A percentile compares a stretch with the other conserved stretches of the same genome.
Evolutionary conservation across 2,329 filamentous ascomycete genomes (phyloP).

Genomic region (Phyllosticta paracitricarpa): DNA sequence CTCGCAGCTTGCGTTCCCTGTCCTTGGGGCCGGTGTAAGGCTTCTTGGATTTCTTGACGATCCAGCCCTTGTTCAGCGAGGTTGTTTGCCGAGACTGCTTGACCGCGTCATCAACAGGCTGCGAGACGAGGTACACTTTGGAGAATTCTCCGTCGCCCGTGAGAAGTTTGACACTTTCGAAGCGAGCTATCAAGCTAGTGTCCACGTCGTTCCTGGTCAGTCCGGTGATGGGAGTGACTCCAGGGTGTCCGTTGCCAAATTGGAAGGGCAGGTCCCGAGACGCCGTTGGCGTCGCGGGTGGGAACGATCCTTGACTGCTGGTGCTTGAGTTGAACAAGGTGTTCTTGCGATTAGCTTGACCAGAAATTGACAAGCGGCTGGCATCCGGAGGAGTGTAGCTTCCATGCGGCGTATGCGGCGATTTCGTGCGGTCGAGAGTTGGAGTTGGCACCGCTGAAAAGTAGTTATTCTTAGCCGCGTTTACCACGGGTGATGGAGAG

Average conservation of each 20-base stretch:
- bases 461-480: conserved; percentile 40
- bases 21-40: conserved; percentile 70
- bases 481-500: conserved; percentile 6
- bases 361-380: conserved; percentile 74
- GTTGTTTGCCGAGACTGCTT: conserved; percentile 17
- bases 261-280: conserved; percentile 48
- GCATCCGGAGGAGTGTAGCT: conserved; percentile 67
- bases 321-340: conserved; percentile 27
- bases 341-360: conserved; percentile 28
- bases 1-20: conserved; percentile 71
- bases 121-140: conserved; percentile 71
- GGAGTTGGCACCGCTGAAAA: conserved; percentile 49
- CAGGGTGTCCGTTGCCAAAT: conserved; percentile 50
- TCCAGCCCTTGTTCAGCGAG: conserved; percentile 51
- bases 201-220: conserved; percentile 67
- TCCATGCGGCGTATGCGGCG: conserved; percentile 73
- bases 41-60: conserved; percentile 86
- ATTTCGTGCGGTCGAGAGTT: conserved; percentile 44
- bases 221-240: conserved; percentile 51
- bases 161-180: conserved; percentile 69
- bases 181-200: conserved; percentile 60
- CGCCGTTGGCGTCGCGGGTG: conserved; percentile 75
- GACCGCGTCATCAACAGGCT: conserved; percentile 30
- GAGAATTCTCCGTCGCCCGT: conserved; percentile 83
- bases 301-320: conserved; percentile 39